phyloP scores from a whole-genome alignment of 345 rosid species.

The Physaria fendleri region DNA sequence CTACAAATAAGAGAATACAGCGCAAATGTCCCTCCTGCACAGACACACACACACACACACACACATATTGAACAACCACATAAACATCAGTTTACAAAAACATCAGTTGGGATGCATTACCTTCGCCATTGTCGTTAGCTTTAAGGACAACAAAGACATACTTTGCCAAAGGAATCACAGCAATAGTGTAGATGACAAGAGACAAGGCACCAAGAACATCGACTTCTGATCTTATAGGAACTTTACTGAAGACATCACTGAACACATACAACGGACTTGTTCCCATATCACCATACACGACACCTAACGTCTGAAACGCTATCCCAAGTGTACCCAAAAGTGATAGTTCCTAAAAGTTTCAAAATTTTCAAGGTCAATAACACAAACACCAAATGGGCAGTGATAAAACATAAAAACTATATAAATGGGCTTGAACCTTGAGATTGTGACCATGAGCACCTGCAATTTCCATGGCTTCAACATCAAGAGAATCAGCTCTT shows the following conservation, averaged over 20 bases:
- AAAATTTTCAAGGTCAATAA: background rate
- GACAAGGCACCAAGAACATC: constrained; percentile 96
- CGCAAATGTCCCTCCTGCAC: constrained; percentile 96
- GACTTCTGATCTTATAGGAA: constrained; percentile 62
- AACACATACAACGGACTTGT: constrained; percentile 96
- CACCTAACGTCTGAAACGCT: constrained; percentile 98
- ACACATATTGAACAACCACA: constrained; percentile 36
- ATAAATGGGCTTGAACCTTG: constrained; percentile 39
- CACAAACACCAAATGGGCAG: background rate
- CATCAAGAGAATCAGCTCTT: constrained; percentile 82
- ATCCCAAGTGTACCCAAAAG: constrained; percentile 56
- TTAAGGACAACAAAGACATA: constrained; percentile 91
- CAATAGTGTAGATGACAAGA: constrained; percentile 83
- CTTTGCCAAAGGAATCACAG: constrained; percentile 78
- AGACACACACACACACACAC: constrained; percentile 30
- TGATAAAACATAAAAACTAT: constrained; percentile 11
- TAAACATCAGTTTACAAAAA: constrained; percentile 27
- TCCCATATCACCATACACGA: constrained; percentile 97
- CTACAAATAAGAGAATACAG: constrained; percentile 79
- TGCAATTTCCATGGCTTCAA: constrained; percentile 91
- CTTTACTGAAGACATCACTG: constrained; percentile 89
- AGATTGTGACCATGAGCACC: constrained; percentile 46
- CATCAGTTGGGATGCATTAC: constrained; percentile 23
- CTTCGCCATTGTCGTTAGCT: constrained; percentile 98
- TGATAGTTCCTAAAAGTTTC: constrained; percentile 67